These are phyloP conservation scores for Bathelium albidoporum DNA, from an alignment of 495 filamentous ascomycete genomes.

Conservation along the genomic window DNA sequence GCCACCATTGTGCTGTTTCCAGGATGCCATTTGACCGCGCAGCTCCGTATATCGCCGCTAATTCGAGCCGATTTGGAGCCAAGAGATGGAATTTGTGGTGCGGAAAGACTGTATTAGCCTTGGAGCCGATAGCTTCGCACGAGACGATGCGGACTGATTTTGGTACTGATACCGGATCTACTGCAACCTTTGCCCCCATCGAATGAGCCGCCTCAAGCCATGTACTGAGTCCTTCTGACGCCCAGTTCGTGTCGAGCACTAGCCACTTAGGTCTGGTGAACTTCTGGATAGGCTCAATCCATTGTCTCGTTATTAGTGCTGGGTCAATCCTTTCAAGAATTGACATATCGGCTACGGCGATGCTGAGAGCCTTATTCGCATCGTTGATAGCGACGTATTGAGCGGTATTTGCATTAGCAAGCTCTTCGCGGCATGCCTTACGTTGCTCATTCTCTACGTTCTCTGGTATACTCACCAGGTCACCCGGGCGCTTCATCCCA, in stretches of 20 bases:
- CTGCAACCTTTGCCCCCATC: slow-evolving; percentile 51
- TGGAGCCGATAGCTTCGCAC: slow-evolving; percentile 1
- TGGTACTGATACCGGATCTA: slow-evolving; percentile 79
- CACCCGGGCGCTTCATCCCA: slow-evolving; percentile 40
- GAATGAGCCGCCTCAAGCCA: slow-evolving; percentile 51
- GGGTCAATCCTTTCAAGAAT: slow-evolving; percentile 55
- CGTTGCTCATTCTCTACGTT: background rate
- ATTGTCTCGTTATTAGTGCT: slow-evolving; percentile 8
- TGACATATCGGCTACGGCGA: slow-evolving; percentile 91
- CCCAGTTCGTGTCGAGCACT: slow-evolving; percentile 79
- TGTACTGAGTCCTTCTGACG: slow-evolving; percentile 44
- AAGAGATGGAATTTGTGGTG: slow-evolving; percentile 53
- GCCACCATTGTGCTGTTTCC: slow-evolving; percentile 63
- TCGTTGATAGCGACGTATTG: slow-evolving; percentile 91
- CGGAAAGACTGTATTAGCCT: slow-evolving; percentile 45
- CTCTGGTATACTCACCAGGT: background rate
- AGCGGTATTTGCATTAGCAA: slow-evolving; percentile 50
- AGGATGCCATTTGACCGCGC: slow-evolving; percentile 56
- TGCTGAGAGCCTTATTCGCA: slow-evolving; percentile 60
- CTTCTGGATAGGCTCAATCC: background rate
- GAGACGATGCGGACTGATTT: slow-evolving; percentile 65
- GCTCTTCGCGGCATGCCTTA: background rate
- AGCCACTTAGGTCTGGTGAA: slow-evolving; percentile 56
- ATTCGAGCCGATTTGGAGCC: slow-evolving; percentile 74
- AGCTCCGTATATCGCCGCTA: slow-evolving; percentile 59